Conservation (phyloP, 2,329 filamentous ascomycete genomes). For the Stagonosporopsis cucurbitacearum region DNA sequence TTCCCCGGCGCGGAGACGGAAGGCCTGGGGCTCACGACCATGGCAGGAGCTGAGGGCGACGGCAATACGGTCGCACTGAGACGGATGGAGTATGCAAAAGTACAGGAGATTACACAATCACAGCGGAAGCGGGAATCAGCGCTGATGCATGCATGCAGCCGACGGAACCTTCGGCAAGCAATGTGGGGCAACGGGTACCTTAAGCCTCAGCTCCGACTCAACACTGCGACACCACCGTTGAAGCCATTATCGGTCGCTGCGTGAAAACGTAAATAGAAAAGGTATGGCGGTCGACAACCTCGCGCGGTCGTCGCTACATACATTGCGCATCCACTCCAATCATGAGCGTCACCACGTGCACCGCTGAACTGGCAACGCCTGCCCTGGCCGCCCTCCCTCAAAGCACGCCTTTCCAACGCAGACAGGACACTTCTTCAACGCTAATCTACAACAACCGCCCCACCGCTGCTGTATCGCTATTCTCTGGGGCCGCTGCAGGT, state of each 20-base stretch:
- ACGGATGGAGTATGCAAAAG: neutral
- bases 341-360: neutral
- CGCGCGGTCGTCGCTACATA: neutral
- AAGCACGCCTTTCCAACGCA: neutral
- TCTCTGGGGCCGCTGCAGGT: conserved; percentile 60
- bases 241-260: neutral
- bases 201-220: neutral
- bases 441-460: conserved; percentile 3
- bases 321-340: neutral
- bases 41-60: neutral
- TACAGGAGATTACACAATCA: neutral
- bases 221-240: neutral
- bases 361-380: neutral
- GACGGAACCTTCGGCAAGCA: neutral
- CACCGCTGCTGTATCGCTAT: conserved; percentile 47
- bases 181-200: neutral
- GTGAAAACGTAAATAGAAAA: neutral
- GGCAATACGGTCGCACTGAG: neutral
- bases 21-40: conserved; percentile 1
- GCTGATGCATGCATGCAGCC: neutral
- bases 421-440: neutral
- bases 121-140: neutral
- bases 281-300: neutral
- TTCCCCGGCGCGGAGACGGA: conserved; percentile 1
- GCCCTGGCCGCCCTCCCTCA: neutral